Base-by-base conservation (phyloP, 2,329 filamentous ascomycete species). In the Bipolaris bicolor region DNA sequence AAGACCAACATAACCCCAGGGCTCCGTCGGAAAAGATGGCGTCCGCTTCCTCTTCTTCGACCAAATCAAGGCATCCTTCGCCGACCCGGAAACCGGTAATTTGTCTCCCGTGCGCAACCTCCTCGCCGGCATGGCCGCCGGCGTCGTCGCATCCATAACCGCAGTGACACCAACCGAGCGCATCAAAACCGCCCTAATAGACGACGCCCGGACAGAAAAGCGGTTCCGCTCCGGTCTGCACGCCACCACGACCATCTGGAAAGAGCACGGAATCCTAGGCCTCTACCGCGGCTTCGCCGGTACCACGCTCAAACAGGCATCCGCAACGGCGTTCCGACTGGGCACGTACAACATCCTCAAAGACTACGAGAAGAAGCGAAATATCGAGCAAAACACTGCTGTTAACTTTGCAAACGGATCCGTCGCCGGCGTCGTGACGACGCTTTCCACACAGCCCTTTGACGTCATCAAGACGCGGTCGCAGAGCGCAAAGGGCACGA, bases 91-190 rank as follows among this genome's bases (percentile, higher is more conserved):
- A 6, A 83, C 83, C 1, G 86, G 86, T 0, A 82, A 79, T 1
- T 72, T 89, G 7, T 84, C 84, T 0, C 82, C 86, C 0, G 66
- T 78, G 0, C 76, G 83, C 2, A 87, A 85, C 37, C 80, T 90
- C n/a, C 67, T 85, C 0, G 86, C 86, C 5, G 88, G 88, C 7
- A 88, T 89, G 85, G 76, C 80, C 1, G 84, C 86, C 0, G 88
- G 88, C 0, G 81, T 86, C 0, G 81, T 87, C 0, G 86, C 87
- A 16, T 86, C 82, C 52, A 78, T 87, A 0, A 81, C 84, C n/a
- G 86, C 86, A 1, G 87, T 90, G 1, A 90, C 87, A 2, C 88
- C 88, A 0, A 88, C 86, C 0, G 88, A 90, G 66, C 80, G 87
- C 15, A 84, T 90, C 67, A 90, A 90, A 70, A 90, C 88, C 1